Conservation (phyloP, 2,329 filamentous ascomycete genomes). For the Ophidiomyces ophidiicola region DNA sequence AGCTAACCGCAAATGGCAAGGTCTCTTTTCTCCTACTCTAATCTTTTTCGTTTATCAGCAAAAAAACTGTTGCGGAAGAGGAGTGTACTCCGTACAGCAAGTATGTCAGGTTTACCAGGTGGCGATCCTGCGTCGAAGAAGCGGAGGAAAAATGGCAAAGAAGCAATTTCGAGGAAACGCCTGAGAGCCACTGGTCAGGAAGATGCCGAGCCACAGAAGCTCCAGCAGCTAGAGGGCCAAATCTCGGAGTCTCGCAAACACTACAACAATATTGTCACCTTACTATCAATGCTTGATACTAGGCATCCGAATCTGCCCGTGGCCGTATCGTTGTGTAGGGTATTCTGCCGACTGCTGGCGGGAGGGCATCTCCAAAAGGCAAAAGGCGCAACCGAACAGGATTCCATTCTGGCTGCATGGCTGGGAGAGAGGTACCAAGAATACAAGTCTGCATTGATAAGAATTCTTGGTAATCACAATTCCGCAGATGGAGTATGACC, state of each 20-base stretch:
- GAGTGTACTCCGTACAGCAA: slow-evolving; percentile 6
- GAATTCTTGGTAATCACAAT: slow-evolving; percentile 49
- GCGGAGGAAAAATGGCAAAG: slow-evolving; percentile 28
- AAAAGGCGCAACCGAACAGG: slow-evolving; percentile 57
- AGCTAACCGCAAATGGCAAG: slow-evolving; percentile 9
- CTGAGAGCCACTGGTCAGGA: slow-evolving; percentile 37
- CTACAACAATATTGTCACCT: slow-evolving; percentile 75
- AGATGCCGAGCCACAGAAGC: slow-evolving; percentile 44
- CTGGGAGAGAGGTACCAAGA: slow-evolving; percentile 61
- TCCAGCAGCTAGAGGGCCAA: slow-evolving; percentile 63
- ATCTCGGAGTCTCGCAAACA: slow-evolving; percentile 78
- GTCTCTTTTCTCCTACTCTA: slow-evolving; percentile 15
- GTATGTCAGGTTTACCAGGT: slow-evolving; percentile 23
- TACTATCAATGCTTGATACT: slow-evolving; percentile 49
- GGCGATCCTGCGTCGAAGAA: slow-evolving; percentile 26
- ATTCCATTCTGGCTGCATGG: slow-evolving; percentile 64
- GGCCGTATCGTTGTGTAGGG: slow-evolving; percentile 68
- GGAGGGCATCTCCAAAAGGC: slow-evolving; percentile 57
- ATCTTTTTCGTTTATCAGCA: background rate
- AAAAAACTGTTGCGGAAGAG: background rate
- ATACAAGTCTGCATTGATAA: slow-evolving; percentile 52
- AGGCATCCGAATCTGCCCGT: slow-evolving; percentile 53
- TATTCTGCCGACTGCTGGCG: slow-evolving; percentile 71
- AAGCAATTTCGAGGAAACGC: slow-evolving; percentile 31
- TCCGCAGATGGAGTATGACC: slow-evolving; percentile 39